These are phyloP conservation scores for Sugiyamaella castrensis DNA, from an alignment of 1,139 yeast species.

Conservation along the genomic window DNA sequence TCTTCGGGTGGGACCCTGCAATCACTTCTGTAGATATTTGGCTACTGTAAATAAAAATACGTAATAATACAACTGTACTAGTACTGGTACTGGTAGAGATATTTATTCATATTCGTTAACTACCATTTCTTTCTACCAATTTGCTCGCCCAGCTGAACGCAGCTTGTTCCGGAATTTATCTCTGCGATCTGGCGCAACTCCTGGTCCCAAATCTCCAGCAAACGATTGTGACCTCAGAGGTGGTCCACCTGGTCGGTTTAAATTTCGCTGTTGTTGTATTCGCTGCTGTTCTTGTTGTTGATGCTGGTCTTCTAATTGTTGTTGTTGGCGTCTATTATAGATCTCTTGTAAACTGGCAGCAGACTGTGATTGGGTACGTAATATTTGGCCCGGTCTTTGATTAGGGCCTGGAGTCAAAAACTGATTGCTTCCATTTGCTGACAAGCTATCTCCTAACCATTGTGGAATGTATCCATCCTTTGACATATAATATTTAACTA, in stretches of 20 bases:
- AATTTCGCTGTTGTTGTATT: constrained; percentile 9
- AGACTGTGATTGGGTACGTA: constrained; percentile 11
- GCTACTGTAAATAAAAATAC: too few relatives aligned
- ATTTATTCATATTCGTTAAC: neutral
- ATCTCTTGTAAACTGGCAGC: constrained; percentile 30
- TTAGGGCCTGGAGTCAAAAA: neutral
- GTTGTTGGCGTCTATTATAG: constrained; percentile 27
- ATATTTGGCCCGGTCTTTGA: neutral
- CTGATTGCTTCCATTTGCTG: neutral
- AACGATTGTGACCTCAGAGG: constrained; percentile 8
- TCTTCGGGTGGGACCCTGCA: too few relatives aligned
- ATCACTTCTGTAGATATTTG: too few relatives aligned
- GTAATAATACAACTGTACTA: too few relatives aligned
- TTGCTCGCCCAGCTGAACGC: constrained; percentile 30
- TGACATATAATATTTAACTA: constrained; percentile 32
- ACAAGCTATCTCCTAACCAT: constrained; percentile 31
- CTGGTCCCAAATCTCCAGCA: constrained; percentile 1
- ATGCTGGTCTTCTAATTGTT: constrained; percentile 13
- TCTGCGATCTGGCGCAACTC: constrained; percentile 11
- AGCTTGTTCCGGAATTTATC: constrained; percentile 29
- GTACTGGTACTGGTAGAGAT: neutral
- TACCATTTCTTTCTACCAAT: constrained; percentile 20
- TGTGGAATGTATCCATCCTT: constrained; percentile 27
- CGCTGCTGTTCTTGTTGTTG: constrained; percentile 1
- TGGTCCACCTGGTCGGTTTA: constrained; percentile 9